These are phyloP conservation scores for Leccinellum luteum DNA, from an alignment of 768 basidiomycete genomes.

Conservation along the genomic window DNA sequence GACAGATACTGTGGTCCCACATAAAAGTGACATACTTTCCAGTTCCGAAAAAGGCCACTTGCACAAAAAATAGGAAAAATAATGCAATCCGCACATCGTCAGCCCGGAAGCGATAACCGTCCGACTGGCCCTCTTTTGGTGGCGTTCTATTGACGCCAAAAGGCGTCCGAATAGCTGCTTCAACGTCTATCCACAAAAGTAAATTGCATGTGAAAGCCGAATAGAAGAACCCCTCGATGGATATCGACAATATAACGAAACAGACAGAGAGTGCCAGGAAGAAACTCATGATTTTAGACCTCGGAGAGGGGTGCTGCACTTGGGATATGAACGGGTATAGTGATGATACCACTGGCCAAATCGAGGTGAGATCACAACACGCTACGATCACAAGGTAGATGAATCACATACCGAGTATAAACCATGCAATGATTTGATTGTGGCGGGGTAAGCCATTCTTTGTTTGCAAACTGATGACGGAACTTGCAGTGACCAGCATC, in stretches of 20 bases:
- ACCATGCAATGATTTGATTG: constrained; percentile 67
- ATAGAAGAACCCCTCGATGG: constrained; percentile 79
- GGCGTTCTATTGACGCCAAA: neutral
- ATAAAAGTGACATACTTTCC: constrained; percentile 58
- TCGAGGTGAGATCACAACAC: neutral
- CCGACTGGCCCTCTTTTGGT: neutral
- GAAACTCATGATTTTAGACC: constrained; percentile 54
- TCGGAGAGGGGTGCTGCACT: constrained; percentile 36
- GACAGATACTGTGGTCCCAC: neutral
- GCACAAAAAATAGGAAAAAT: constrained; percentile 85
- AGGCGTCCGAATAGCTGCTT: constrained; percentile 34
- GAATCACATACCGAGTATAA: constrained; percentile 50
- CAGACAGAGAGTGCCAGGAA: constrained; percentile 73
- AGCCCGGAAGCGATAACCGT: constrained; percentile 43
- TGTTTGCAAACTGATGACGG: constrained; percentile 57
- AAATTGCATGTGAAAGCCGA: constrained; percentile 63
- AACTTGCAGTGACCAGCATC: constrained; percentile 56
- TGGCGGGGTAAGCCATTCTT: constrained; percentile 62
- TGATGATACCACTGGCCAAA: constrained; percentile 51
- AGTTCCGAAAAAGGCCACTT: constrained; percentile 83
- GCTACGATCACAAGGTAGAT: neutral
- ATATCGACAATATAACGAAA: constrained; percentile 79
- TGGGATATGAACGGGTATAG: constrained; percentile 47
- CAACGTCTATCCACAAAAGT: constrained; percentile 65
- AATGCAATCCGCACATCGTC: constrained; percentile 73